Evolutionary conservation across 1,284 basidiomycete genomes (phyloP).

Genomic region (Ustilago curta): DNA sequence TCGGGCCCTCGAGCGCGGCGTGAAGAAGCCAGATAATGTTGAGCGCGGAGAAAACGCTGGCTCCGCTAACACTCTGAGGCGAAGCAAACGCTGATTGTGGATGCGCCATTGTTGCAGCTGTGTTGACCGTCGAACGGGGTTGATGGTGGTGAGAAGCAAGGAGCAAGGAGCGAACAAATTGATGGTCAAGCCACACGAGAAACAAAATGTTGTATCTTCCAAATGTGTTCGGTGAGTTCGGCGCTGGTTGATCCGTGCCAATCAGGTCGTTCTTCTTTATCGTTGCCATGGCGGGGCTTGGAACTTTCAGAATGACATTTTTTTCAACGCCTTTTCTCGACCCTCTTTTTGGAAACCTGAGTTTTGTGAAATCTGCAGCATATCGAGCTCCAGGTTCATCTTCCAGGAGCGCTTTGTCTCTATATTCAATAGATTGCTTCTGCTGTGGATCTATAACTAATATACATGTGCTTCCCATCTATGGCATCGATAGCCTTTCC

Average conservation of each 20-base stretch:
- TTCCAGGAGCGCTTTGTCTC: too few relatives aligned
- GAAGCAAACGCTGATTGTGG: constrained; percentile 45
- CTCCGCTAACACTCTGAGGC: constrained; percentile 5
- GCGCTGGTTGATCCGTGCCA: constrained; percentile 27
- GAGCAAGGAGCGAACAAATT: not conserved
- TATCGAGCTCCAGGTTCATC: too few relatives aligned
- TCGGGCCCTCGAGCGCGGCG: constrained; percentile 79
- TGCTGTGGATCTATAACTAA: not conserved
- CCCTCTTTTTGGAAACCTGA: not conserved
- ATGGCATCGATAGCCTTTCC: not conserved
- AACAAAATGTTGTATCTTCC: not conserved
- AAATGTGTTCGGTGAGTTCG: constrained; percentile 5
- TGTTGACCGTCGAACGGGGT: not conserved
- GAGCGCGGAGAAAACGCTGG: constrained; percentile 23
- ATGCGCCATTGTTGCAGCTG: constrained; percentile 30
- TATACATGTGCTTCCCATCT: not conserved
- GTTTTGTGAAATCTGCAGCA: not conserved
- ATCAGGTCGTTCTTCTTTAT: constrained; percentile 10
- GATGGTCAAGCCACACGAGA: constrained; percentile 3
- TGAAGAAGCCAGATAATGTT: constrained; percentile 77
- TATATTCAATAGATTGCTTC: not conserved
- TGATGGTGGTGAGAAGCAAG: constrained; percentile 1
- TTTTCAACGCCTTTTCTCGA: not conserved
- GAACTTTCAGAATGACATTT: not conserved
- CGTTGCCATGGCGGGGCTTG: not conserved